Percentiles rank a stretch among this genome's conserved stretches.
Evolutionary conservation across 371 early-diverging fungal species (phyloP).

Genomic region (Blyttiomyces sp.): DNA sequence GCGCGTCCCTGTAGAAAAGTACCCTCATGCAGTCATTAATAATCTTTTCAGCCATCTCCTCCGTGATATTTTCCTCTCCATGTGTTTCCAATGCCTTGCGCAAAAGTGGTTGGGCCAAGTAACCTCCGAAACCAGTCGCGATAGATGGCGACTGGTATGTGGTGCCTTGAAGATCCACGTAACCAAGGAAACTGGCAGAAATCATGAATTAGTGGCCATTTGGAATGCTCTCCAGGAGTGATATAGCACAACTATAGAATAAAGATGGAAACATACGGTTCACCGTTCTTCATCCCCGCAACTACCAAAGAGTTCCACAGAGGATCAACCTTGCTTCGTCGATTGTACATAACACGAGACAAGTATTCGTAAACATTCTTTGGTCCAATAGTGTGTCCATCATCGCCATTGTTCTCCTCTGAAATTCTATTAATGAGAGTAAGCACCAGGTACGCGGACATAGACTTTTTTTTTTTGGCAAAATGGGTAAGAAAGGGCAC

Average conservation of each 20-base stretch:
- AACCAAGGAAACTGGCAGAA: conserved; percentile 83
- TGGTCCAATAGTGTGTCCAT: conserved; percentile 84
- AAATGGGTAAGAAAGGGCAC: conserved; percentile 5
- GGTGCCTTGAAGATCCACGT: conserved; percentile 94
- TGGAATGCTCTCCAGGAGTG: no score
- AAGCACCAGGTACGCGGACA: not conserved
- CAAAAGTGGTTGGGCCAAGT: conserved; percentile 94
- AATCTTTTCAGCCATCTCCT: conserved; percentile 85
- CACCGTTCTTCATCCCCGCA: conserved; percentile 81
- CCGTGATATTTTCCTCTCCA: conserved; percentile 77
- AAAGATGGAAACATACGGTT: conserved; percentile 24
- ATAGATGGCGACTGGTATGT: conserved; percentile 89
- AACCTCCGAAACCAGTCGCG: conserved; percentile 96
- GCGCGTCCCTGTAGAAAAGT: conserved; percentile 95
- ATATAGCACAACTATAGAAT: not conserved
- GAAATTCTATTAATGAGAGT: conserved; percentile 5
- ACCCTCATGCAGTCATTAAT: conserved; percentile 92
- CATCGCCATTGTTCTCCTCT: conserved; percentile 86
- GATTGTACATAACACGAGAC: conserved; percentile 89
- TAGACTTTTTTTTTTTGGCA: not conserved
- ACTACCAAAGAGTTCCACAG: conserved; percentile 95
- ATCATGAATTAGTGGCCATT: conserved; percentile 2
- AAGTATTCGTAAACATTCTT: conserved; percentile 87
- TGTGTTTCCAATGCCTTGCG: conserved; percentile 78
- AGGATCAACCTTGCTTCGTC: conserved; percentile 91